A percentile compares a stretch with the other conserved stretches of the same genome.
Conservation (phyloP, 1,284 basidiomycete genomes). For the Ceraceosorus guamensis region DNA sequence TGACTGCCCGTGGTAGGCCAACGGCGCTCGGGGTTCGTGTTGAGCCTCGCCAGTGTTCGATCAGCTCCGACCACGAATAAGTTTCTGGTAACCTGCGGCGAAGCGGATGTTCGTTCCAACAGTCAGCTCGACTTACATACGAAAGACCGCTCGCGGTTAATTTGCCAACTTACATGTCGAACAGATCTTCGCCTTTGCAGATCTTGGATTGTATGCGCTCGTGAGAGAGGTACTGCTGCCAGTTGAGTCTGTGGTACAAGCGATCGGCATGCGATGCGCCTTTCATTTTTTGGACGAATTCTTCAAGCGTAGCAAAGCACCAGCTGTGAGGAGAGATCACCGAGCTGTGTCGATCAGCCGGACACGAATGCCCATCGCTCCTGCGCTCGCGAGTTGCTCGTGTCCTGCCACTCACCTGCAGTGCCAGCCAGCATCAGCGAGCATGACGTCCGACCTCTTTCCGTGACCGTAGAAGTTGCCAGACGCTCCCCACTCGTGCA, state of each 20-base stretch:
- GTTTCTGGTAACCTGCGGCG: conserved; percentile 60
- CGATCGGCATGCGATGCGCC: conserved; percentile 63
- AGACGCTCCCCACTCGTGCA: conserved; percentile 53
- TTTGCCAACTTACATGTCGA: conserved; percentile 43
- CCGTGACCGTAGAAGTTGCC: conserved; percentile 56
- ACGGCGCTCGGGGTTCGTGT: conserved; percentile 53
- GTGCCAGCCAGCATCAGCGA: conserved; percentile 59
- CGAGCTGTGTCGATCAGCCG: not conserved
- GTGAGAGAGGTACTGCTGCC: conserved; percentile 53
- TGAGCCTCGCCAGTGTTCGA: conserved; percentile 17
- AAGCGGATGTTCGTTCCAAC: too few species aligned
- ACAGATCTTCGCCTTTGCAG: conserved; percentile 61
- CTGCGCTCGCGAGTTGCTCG: too few species aligned
- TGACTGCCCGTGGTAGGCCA: conserved; percentile 55
- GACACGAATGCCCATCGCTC: not conserved
- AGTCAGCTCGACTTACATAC: too few species aligned
- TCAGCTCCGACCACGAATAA: conserved; percentile 51
- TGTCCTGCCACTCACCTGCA: conserved; percentile 50
- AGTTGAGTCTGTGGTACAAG: conserved; percentile 54
- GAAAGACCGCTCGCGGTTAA: too few species aligned
- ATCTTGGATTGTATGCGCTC: conserved; percentile 58
- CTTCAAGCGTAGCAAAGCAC: conserved; percentile 60
- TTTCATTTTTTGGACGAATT: conserved; percentile 61
- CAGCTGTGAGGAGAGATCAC: conserved; percentile 50
- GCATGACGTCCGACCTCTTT: conserved; percentile 54